Evolutionary conservation across 768 basidiomycete species (phyloP).

Genomic region (Lactarius hatsudake): DNA sequence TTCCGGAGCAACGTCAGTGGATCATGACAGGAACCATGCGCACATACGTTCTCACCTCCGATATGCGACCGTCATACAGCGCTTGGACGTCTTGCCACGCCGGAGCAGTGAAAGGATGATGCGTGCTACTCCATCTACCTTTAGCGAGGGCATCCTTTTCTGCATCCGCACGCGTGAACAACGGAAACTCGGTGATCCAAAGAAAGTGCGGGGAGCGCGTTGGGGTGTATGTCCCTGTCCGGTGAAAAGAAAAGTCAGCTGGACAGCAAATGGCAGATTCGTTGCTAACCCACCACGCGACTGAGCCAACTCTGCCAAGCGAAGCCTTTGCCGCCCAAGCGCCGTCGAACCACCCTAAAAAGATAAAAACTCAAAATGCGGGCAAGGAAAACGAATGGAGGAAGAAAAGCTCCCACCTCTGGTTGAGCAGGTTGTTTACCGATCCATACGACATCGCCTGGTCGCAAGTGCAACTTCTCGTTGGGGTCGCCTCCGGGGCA

Average conservation of each 20-base stretch:
- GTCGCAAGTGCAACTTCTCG: slow-evolving; percentile 7
- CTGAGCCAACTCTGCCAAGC: slow-evolving; percentile 65
- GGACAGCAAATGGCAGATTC: slow-evolving; percentile 7
- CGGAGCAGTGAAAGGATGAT: slow-evolving; percentile 96
- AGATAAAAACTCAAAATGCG: slow-evolving; percentile 12
- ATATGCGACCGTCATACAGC: slow-evolving; percentile 67
- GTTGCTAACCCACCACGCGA: slow-evolving; percentile 48
- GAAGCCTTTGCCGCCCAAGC: slow-evolving; percentile 67
- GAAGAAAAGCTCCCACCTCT: slow-evolving; percentile 8
- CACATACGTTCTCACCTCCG: slow-evolving; percentile 37
- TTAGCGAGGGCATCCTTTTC: slow-evolving; percentile 86
- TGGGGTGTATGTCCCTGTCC: slow-evolving; percentile 54
- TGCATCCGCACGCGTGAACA: slow-evolving; percentile 81
- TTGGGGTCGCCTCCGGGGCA: background rate
- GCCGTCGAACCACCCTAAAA: slow-evolving; percentile 81
- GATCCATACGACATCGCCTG: slow-evolving; percentile 27
- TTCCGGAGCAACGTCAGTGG: background rate
- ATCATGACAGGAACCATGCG: slow-evolving; percentile 38
- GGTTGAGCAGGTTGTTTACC: slow-evolving; percentile 18
- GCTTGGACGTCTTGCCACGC: slow-evolving; percentile 85
- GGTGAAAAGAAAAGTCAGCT: slow-evolving; percentile 3
- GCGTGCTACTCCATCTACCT: slow-evolving; percentile 88
- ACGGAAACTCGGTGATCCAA: slow-evolving; percentile 95
- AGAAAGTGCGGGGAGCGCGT: slow-evolving; percentile 73
- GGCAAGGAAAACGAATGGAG: background rate